phyloP scores from a whole-genome alignment of 257 asterid genomes.

The Thymus mandschuricus region DNA sequence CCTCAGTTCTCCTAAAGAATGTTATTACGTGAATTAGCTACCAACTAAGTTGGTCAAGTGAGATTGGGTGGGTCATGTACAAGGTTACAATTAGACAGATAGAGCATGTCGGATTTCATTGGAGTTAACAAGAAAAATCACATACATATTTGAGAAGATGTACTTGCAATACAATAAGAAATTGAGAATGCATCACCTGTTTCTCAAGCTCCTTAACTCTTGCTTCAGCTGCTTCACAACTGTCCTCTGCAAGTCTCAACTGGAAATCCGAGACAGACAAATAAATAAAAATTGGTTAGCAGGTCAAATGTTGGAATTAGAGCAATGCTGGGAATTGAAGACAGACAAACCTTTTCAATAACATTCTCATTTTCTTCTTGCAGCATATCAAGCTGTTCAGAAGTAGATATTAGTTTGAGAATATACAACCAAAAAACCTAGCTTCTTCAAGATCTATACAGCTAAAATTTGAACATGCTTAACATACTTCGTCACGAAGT shows the following conservation, averaged over 20 bases:
- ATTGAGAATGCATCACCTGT: slow-evolving; percentile 55
- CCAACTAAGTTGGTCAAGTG: slow-evolving; percentile 13
- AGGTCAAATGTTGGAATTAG: slow-evolving; percentile 24
- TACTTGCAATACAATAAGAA: slow-evolving; percentile 15
- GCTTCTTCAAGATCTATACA: slow-evolving; percentile 22
- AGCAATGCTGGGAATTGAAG: slow-evolving; percentile 18
- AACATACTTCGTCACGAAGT: slow-evolving; percentile 81
- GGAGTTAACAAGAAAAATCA: slow-evolving; percentile 1
- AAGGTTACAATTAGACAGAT: slow-evolving; percentile 5
- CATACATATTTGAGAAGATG: slow-evolving; percentile 22
- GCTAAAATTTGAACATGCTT: slow-evolving; percentile 24
- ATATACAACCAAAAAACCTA: slow-evolving; percentile 18
- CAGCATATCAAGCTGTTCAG: slow-evolving; percentile 82
- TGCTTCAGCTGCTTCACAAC: slow-evolving; percentile 80
- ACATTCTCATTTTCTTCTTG: slow-evolving; percentile 93
- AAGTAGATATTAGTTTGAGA: slow-evolving; percentile 44
- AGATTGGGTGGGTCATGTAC: neutral
- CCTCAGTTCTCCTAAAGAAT: slow-evolving; percentile 11
- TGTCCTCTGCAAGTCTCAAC: slow-evolving; percentile 83
- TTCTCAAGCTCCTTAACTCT: slow-evolving; percentile 96
- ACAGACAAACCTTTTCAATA: slow-evolving; percentile 67
- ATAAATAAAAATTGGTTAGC: slow-evolving; percentile 23
- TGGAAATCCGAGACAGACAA: slow-evolving; percentile 44
- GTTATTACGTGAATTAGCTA: slow-evolving; percentile 1
- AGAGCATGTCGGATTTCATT: neutral